Evolutionary conservation across 2,329 filamentous ascomycete species (phyloP).

Genomic region (Mariannaea elegans): DNA sequence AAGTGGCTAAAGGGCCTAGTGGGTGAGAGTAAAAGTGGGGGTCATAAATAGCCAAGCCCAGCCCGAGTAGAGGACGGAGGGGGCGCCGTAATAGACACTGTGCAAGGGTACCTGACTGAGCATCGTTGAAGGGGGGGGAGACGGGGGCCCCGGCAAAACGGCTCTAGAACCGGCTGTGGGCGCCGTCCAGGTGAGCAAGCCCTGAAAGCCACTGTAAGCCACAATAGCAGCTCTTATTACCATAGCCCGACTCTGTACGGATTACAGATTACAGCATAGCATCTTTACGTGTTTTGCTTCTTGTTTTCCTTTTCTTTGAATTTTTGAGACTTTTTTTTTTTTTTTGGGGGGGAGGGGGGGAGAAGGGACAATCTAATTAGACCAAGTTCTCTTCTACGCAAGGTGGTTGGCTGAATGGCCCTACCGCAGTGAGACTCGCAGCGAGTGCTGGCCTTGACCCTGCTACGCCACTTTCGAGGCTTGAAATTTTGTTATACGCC

Average conservation of each 20-base stretch:
- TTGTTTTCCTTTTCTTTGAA: no score
- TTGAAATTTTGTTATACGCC: not conserved
- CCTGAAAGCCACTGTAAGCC: not conserved
- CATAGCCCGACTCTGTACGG: no score
- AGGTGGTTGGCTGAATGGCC: not conserved
- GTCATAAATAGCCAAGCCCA: constrained; percentile 15
- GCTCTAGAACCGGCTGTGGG: not conserved
- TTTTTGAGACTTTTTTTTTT: no score
- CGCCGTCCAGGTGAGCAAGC: not conserved
- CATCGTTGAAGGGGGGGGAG: not conserved
- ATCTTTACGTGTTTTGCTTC: no score
- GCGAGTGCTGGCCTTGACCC: not conserved
- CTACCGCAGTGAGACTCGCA: not conserved
- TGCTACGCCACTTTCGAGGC: not conserved
- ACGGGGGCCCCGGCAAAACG: not conserved
- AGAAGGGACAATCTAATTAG: no score
- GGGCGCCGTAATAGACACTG: constrained; percentile 35
- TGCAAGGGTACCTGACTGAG: constrained; percentile 36
- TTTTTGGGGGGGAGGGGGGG: no score
- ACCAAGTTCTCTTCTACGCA: not conserved
- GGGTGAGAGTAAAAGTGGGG: constrained; percentile 23
- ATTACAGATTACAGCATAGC: no score
- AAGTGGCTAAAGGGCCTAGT: constrained; percentile 8
- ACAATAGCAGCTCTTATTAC: no score
- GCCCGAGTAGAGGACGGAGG: constrained; percentile 21